phyloP scores from a whole-genome alignment of 2,329 filamentous ascomycete species.

The Aspergillus latus region DNA sequence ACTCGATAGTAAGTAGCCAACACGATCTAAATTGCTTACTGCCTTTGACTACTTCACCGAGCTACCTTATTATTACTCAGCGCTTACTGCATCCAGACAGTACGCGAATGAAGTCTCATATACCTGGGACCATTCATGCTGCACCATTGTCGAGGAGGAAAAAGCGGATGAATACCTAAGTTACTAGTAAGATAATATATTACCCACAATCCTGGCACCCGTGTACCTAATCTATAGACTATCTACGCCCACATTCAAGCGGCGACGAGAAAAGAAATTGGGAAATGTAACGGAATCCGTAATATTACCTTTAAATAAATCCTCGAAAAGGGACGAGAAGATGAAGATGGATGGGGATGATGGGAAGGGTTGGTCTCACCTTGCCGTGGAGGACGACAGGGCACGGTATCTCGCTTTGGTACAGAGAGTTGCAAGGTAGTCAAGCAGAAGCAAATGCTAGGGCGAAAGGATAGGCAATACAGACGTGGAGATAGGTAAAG shows the following conservation, averaged over 20 bases:
- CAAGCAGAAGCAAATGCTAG: conserved; percentile 10
- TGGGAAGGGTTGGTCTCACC: neutral
- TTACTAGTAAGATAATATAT: neutral
- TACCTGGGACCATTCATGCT: neutral
- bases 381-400: neutral
- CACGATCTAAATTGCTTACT: too few relatives aligned
- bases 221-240: neutral
- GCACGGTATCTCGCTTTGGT: conserved; percentile 3
- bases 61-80: too few relatives aligned
- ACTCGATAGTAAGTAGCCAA: too few relatives aligned
- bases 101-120: too few relatives aligned
- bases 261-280: neutral
- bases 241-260: neutral
- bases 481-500: neutral
- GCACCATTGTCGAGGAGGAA: neutral
- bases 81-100: too few relatives aligned
- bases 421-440: conserved; percentile 1
- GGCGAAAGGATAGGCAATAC: conserved; percentile 5
- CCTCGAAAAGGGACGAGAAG: neutral
- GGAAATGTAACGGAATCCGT: conserved; percentile 8
- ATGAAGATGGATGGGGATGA: neutral
- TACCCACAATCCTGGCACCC: conserved; percentile 2
- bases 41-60: too few relatives aligned
- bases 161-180: neutral
- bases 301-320: conserved; percentile 21